Evolutionary conservation across 2,329 filamentous ascomycete genomes (phyloP).

Genomic region (Trichoderma sp.): DNA sequence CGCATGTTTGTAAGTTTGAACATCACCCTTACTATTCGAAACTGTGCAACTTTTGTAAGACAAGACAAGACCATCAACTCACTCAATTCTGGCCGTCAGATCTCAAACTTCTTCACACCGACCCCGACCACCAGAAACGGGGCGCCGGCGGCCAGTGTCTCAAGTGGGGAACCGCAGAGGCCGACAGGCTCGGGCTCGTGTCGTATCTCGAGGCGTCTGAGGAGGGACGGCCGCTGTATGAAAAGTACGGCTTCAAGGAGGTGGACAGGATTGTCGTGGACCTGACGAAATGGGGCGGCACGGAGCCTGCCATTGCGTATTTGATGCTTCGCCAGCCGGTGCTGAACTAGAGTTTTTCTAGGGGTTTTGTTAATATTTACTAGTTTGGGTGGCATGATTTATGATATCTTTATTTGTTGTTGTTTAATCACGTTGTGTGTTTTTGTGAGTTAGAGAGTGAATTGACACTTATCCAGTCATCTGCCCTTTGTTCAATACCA

Average conservation of each 20-base stretch:
- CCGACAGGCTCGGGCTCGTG: constrained; percentile 39
- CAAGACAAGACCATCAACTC: no score
- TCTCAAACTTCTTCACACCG: constrained; percentile 41
- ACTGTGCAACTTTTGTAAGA: neutral
- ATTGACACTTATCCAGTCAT: neutral
- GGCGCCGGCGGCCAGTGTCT: constrained; percentile 40
- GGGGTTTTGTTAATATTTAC: no score
- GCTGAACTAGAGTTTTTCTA: neutral
- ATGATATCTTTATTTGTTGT: neutral
- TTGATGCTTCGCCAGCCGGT: constrained; percentile 31
- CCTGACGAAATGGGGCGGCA: constrained; percentile 34
- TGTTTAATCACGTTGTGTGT: neutral
- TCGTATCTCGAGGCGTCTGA: constrained; percentile 40
- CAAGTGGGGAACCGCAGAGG: constrained; percentile 38
- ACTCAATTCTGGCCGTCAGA: constrained; percentile 28
- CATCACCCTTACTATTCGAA: no score
- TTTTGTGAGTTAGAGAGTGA: neutral
- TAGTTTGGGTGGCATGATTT: neutral
- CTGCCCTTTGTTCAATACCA: neutral
- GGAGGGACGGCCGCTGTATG: constrained; percentile 37
- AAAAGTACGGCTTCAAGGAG: constrained; percentile 39
- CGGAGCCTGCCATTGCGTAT: constrained; percentile 24
- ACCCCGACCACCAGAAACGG: constrained; percentile 39
- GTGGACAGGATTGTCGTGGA: constrained; percentile 32
- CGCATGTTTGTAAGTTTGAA: constrained; percentile 37